These are phyloP conservation scores for Yamadazyma friedrichii DNA, from an alignment of 1,139 yeast genomes.

Conservation along the genomic window DNA sequence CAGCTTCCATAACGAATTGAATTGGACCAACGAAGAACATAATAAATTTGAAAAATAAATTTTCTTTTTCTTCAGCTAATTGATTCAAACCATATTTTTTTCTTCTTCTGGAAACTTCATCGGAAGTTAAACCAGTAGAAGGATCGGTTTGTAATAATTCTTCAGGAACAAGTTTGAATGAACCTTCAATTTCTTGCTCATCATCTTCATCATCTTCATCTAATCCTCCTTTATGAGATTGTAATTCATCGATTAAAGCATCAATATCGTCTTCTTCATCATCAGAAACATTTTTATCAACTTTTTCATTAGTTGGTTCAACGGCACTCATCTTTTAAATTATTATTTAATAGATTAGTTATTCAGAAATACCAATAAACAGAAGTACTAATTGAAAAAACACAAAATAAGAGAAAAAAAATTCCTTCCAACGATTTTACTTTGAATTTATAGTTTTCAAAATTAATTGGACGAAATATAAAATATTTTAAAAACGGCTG, in stretches of 20 bases:
- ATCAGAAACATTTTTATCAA: slow-evolving; percentile 50
- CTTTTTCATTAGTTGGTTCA: slow-evolving; percentile 51
- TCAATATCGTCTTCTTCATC: slow-evolving; percentile 86
- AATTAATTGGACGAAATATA: slow-evolving; percentile 3
- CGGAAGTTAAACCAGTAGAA: slow-evolving; percentile 71
- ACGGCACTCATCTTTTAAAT: slow-evolving; percentile 40
- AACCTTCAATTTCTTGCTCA: slow-evolving; percentile 48
- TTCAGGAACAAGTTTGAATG: slow-evolving; percentile 79
- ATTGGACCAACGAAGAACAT: slow-evolving; percentile 97
- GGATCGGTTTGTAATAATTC: slow-evolving; percentile 88
- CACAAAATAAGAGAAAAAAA: no score
- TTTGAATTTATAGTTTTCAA: slow-evolving; percentile 4
- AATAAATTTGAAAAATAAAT: slow-evolving; percentile 76
- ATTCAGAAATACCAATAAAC: not conserved
- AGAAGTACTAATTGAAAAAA: not conserved
- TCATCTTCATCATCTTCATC: slow-evolving; percentile 43
- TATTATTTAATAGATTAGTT: no score
- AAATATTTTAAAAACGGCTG: slow-evolving; percentile 18
- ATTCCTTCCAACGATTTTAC: no score
- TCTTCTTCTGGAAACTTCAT: slow-evolving; percentile 83
- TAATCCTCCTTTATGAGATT: slow-evolving; percentile 60
- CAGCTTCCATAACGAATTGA: slow-evolving; percentile 99
- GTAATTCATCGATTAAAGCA: slow-evolving; percentile 84
- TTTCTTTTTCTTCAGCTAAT: slow-evolving; percentile 93
- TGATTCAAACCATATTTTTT: slow-evolving; percentile 93